Evolutionary conservation across 2,329 filamentous ascomycete species (phyloP), one percentile per base, ranked within the genome.

Genomic region (Ceratocystis ficicola): DNA sequence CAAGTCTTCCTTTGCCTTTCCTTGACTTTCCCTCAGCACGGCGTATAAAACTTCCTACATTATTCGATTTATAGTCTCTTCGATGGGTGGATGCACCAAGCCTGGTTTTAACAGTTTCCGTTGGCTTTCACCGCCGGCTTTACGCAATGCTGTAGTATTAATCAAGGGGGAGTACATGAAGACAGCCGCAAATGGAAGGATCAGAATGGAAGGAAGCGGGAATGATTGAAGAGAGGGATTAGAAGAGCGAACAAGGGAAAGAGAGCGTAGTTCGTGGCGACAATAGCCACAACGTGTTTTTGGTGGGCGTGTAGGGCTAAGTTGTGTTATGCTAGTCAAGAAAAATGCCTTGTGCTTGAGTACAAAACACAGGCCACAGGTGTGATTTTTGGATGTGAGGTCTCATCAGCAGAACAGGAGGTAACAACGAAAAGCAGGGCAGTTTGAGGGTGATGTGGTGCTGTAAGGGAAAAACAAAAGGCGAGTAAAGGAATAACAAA

Each of bases 51-150:
- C 8, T 36, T 36, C 36, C 8, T 8, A 36, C 8, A 36, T 12
- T 62, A 44, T 20, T 41, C 59, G 8, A 36, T 36, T 32, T 41
- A 61, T 62, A 32, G 30, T 62, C n/a, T 25, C 32, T 30, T 62
- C 15, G 28, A n/a, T 15, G 30, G 59, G 32, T 62, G 28, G 30
- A 36, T 44, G 59, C 32, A 25, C 20, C 36, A 36, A 36, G 36
- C 36, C 10, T 36, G 10, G 36, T 36, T 12, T 36, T 36, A 36
- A 36, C 8, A 3, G 36, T 62, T 41, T 62, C 20, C 28, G 7
- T 32, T 1, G 15, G 30, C 41, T 32, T 41, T 62, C 59, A 62
- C 59, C 59, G 59, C 59, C 59, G 59, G 59, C 44, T 62, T 12
- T 6, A 41, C 30, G 59, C 59, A 62, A 32, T 22, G 2, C 20